Conservation (phyloP, 768 basidiomycete species). For the Suillus subalutaceus region DNA sequence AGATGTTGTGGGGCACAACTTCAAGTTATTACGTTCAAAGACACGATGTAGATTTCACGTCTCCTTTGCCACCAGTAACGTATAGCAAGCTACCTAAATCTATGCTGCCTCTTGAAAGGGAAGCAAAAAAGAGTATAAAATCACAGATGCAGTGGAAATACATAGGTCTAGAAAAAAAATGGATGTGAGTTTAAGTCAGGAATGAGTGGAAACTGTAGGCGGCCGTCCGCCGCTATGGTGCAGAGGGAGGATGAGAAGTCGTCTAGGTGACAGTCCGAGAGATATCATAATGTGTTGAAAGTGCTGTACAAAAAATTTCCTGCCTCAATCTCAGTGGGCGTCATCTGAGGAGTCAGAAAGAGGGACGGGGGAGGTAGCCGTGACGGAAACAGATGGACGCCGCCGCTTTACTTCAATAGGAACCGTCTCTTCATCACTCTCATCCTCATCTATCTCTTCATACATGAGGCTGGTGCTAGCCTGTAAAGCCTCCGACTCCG, state of each 20-base stretch:
- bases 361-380: constrained; percentile 26
- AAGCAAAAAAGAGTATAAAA: constrained; percentile 5
- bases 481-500: constrained; percentile 25
- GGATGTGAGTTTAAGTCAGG: constrained; percentile 9
- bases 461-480: constrained; percentile 38
- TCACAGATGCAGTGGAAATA: constrained; percentile 13
- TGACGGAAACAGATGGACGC: constrained; percentile 34
- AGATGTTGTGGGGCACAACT: not conserved
- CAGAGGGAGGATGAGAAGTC: constrained; percentile 4
- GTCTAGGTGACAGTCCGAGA: constrained; percentile 11
- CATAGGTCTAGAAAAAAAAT: constrained; percentile 9
- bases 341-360: constrained; percentile 24
- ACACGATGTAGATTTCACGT: not conserved
- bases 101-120: constrained; percentile 4
- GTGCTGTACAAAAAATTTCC: not conserved
- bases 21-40: not conserved
- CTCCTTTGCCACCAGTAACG: not conserved
- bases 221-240: constrained; percentile 7
- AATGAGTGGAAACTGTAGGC: constrained; percentile 10
- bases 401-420: constrained; percentile 40
- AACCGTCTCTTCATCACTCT: constrained; percentile 38
- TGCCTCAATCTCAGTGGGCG: not conserved
- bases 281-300: constrained; percentile 10
- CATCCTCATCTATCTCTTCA: constrained; percentile 34
- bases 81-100: constrained; percentile 9